A percentile compares a stretch with the other conserved stretches of the same genome.
Evolutionary conservation across 2,329 filamentous ascomycete species (phyloP).

Genomic region (Aspergillus sp.): DNA sequence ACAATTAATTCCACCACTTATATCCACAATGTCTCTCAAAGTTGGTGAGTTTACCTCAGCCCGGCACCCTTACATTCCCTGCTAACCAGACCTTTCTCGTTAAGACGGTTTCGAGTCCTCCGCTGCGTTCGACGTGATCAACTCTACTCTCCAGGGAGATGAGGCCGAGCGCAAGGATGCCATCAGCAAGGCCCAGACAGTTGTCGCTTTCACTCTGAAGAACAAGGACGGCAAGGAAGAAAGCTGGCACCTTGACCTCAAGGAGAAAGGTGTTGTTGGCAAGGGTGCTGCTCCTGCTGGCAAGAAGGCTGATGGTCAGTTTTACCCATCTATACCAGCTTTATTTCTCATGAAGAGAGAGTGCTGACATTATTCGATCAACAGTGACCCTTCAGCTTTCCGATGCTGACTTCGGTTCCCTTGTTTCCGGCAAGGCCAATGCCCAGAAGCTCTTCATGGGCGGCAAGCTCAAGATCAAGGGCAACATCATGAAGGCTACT

Average conservation of each 20-base stretch:
- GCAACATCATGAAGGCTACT: conserved; percentile 96
- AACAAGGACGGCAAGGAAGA: conserved; percentile 77
- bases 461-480: conserved; percentile 98
- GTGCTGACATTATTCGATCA: background rate
- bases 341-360: background rate
- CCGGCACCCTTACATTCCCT: background rate
- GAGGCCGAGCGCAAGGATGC: conserved; percentile 79
- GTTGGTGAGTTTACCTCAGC: conserved; percentile 55
- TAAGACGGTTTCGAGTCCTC: conserved; percentile 85
- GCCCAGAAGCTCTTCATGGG: conserved; percentile 95
- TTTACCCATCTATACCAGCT: background rate
- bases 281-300: conserved; percentile 68
- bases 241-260: conserved; percentile 94
- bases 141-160: conserved; percentile 65
- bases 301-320: conserved; percentile 77
- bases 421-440: conserved; percentile 85
- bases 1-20: background rate
- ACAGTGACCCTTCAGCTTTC: conserved; percentile 81
- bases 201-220: conserved; percentile 92
- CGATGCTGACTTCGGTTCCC: conserved; percentile 81
- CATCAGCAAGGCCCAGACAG: conserved; percentile 80
- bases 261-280: conserved; percentile 79
- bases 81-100: conserved; percentile 8
- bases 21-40: conserved; percentile 67
- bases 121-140: conserved; percentile 85